phyloP scores from a whole-genome alignment of 192 early-diverging fungal species.

The Backusella parvicylindrica region DNA sequence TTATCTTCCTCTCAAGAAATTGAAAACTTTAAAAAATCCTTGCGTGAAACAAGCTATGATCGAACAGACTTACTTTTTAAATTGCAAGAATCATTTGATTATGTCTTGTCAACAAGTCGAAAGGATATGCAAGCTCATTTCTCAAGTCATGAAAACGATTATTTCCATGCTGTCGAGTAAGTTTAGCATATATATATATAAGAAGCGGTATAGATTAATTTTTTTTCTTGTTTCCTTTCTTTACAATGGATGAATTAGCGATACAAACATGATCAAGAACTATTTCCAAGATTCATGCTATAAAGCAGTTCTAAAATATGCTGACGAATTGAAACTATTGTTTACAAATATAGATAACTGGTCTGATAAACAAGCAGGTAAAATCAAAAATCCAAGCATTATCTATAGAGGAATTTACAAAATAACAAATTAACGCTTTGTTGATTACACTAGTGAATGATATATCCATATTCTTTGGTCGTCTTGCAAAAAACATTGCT shows the following conservation, averaged over 20 bases:
- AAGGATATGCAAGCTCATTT: constrained; percentile 12
- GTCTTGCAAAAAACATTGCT: constrained; percentile 26
- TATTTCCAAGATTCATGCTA: background rate
- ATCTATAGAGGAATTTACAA: background rate
- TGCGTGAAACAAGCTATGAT: constrained; percentile 5
- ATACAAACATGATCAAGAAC: background rate
- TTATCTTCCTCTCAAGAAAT: constrained; percentile 23
- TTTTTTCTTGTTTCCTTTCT: background rate
- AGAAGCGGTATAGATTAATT: background rate
- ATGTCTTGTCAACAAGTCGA: background rate
- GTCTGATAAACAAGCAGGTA: constrained; percentile 5
- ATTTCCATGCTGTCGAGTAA: constrained; percentile 9
- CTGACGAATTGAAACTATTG: background rate
- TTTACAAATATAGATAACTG: background rate
- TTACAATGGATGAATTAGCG: background rate
- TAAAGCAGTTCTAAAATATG: background rate
- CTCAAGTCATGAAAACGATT: background rate
- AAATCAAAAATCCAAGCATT: background rate
- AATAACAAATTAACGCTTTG: no score
- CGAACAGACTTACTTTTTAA: constrained; percentile 3
- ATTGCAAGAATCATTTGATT: constrained; percentile 22
- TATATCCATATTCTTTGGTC: background rate
- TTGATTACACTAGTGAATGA: constrained; percentile 10
- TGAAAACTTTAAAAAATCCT: constrained; percentile 17
- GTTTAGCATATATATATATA: background rate